These are phyloP conservation scores for Cordyceps militaris DNA, from an alignment of 2,329 filamentous ascomycete genomes.

Conservation along the genomic window DNA sequence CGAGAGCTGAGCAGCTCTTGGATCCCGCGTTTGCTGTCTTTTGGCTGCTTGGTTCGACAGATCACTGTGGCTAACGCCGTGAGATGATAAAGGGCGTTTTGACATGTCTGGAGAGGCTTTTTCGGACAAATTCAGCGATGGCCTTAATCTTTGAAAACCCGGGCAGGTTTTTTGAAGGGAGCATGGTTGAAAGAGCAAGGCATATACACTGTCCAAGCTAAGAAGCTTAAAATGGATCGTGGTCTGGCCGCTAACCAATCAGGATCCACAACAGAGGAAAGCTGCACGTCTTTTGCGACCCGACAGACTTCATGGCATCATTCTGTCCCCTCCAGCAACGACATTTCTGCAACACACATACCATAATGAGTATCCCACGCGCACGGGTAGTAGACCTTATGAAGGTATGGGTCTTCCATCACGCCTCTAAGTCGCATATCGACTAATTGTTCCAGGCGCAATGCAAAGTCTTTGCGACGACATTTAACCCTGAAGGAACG, in stretches of 20 bases:
- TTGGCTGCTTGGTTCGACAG: background rate
- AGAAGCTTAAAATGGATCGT: background rate
- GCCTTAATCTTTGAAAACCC: no score
- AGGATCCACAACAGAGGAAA: background rate
- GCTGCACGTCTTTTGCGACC: conserved; percentile 1
- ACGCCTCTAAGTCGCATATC: background rate
- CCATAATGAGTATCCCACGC: conserved; percentile 55
- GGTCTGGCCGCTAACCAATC: background rate
- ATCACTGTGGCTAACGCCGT: background rate
- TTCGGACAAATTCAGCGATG: no score
- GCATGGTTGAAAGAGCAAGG: no score
- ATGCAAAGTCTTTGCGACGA: conserved; percentile 86
- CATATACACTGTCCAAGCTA: background rate
- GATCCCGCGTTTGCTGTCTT: conserved; percentile 3
- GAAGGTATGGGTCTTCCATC: conserved; percentile 51
- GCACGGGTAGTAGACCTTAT: conserved; percentile 63
- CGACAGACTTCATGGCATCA: conserved; percentile 13
- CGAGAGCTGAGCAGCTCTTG: background rate
- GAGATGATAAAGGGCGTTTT: conserved; percentile 28
- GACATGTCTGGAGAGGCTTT: conserved; percentile 26
- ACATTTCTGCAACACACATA: background rate
- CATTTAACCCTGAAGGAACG: conserved; percentile 76
- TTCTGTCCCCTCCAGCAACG: background rate
- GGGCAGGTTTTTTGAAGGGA: no score
- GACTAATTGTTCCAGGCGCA: conserved; percentile 52